Base-by-base conservation (phyloP, 2,329 filamentous ascomycete species). In the Hymenotorrendiella dingleyae region DNA sequence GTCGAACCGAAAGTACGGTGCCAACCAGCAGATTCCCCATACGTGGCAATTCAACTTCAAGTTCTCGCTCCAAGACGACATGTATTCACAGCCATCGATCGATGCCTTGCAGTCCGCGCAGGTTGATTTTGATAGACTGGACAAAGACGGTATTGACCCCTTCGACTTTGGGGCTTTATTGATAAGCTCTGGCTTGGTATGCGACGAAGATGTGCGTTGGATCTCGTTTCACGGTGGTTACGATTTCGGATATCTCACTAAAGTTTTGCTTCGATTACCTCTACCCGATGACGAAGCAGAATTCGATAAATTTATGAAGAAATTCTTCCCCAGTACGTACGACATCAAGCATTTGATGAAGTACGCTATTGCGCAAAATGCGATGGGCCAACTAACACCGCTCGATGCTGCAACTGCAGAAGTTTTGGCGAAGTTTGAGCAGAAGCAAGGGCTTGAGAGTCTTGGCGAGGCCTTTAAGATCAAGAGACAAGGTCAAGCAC, bases 1-100 rank as follows among this genome's bases (percentile, higher is more conserved):
- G 3, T 33, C 46, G 28, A 52, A 64, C 66, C 54, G 57, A 43
- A 58, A 54, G 20, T 74, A 76, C 50, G 67, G 70, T 49, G 8
- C 28, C 72, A 71, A 26, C 53, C 48, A 44, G 58, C 73, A 77
- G 36, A 81, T 88, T 46, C 91, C 87, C 12, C 94, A 86, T 61
- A 94, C 91, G 14, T 98, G 93, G 93, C 91, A 96, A 56, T 98
- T 98, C 74, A 97, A 98, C 72, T 98, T 98, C 68, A 84, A 90
- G 56, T 98, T 97, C 65, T 93, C 88, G 1, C 74, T 96, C 8
- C 86, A 93, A 54, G 81, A 91, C 28, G 93, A 98, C 67, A 98
- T 98, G 93, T 97, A 94, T 67, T 93, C 94, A 50, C 85, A 95
- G 62, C 85, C 89, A 45, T 96, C 89, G 12, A 96, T 96, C 54